phyloP scores from a whole-genome alignment of 768 basidiomycete genomes.

The Phanerochaete carnosa region DNA sequence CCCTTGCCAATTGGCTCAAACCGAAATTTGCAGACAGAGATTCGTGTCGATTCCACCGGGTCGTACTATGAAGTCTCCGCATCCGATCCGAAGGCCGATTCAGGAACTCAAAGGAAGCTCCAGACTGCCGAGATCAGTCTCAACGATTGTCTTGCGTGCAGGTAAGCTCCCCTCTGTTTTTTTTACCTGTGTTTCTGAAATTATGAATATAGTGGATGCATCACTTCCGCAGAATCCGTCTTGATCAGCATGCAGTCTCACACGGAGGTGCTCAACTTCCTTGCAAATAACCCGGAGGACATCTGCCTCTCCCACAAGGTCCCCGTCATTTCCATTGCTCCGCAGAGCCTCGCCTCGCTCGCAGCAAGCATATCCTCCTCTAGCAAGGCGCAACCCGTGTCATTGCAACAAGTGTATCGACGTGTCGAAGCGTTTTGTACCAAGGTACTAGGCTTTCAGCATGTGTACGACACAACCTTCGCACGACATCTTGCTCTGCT shows the following conservation, averaged over 20 bases:
- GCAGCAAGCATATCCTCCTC: slow-evolving; percentile 56
- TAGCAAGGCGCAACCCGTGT: slow-evolving; percentile 36
- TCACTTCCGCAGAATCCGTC: slow-evolving; percentile 97
- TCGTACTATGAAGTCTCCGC: slow-evolving; percentile 81
- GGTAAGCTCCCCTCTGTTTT: slow-evolving; percentile 46
- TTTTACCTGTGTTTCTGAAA: background rate
- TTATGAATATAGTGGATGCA: slow-evolving; percentile 71
- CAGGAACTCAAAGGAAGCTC: slow-evolving; percentile 51
- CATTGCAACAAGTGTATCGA: slow-evolving; percentile 59
- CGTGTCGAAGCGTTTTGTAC: slow-evolving; percentile 71
- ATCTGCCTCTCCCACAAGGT: slow-evolving; percentile 42
- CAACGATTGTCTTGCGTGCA: slow-evolving; percentile 98
- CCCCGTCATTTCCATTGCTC: slow-evolving; percentile 84
- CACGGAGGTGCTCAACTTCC: slow-evolving; percentile 81
- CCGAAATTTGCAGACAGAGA: slow-evolving; percentile 67
- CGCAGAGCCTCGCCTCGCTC: slow-evolving; percentile 82
- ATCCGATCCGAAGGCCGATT: slow-evolving; percentile 21
- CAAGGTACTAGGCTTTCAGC: slow-evolving; percentile 66
- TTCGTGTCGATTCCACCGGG: slow-evolving; percentile 80
- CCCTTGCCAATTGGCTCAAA: background rate
- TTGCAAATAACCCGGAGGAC: slow-evolving; percentile 50
- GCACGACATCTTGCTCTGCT: slow-evolving; percentile 80
- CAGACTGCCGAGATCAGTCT: slow-evolving; percentile 94
- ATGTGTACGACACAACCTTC: slow-evolving; percentile 94
- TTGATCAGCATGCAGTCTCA: slow-evolving; percentile 96